Percentiles rank a stretch among this genome's conserved stretches.
phyloP scores from a whole-genome alignment of 345 rosid genomes.

The Aethionema arabicum region DNA sequence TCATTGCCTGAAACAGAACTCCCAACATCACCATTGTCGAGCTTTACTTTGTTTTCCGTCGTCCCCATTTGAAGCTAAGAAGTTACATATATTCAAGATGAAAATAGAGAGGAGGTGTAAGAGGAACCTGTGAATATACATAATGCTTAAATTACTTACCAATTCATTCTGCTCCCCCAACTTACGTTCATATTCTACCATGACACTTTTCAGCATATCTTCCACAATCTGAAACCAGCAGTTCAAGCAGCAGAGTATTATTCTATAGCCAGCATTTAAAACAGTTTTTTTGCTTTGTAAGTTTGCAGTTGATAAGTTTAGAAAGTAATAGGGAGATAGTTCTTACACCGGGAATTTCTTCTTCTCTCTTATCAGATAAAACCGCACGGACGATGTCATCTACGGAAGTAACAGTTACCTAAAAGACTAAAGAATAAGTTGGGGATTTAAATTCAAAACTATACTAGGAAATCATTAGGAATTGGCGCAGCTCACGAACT shows the following conservation, averaged over 20 bases:
- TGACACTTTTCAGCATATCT: slow-evolving; percentile 69
- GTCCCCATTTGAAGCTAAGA: slow-evolving; percentile 8
- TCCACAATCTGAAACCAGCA: slow-evolving; percentile 65
- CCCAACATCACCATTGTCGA: slow-evolving; percentile 17
- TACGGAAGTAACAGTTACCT: slow-evolving; percentile 54
- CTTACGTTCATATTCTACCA: slow-evolving; percentile 74
- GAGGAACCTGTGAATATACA: background rate
- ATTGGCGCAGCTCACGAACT: slow-evolving; percentile 53
- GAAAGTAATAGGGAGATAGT: background rate
- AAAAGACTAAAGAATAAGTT: slow-evolving; percentile 10
- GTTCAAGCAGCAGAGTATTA: slow-evolving; percentile 6
- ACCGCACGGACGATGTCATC: slow-evolving; percentile 58
- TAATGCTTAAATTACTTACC: slow-evolving; percentile 44
- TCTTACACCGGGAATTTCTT: slow-evolving; percentile 72
- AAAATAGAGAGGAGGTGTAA: background rate
- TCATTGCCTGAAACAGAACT: slow-evolving; percentile 20
- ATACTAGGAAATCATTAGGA: slow-evolving; percentile 1
- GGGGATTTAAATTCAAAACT: background rate
- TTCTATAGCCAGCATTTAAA: background rate
- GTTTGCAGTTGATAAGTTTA: background rate
- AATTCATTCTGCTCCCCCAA: slow-evolving; percentile 52
- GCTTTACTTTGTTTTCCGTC: slow-evolving; percentile 5
- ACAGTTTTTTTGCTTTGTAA: slow-evolving; percentile 4
- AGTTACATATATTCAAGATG: slow-evolving; percentile 18
- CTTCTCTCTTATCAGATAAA: slow-evolving; percentile 63